Evolutionary conservation across 2,329 filamentous ascomycete genomes (phyloP).

Genomic region (Chrysosporium keratinophilum): DNA sequence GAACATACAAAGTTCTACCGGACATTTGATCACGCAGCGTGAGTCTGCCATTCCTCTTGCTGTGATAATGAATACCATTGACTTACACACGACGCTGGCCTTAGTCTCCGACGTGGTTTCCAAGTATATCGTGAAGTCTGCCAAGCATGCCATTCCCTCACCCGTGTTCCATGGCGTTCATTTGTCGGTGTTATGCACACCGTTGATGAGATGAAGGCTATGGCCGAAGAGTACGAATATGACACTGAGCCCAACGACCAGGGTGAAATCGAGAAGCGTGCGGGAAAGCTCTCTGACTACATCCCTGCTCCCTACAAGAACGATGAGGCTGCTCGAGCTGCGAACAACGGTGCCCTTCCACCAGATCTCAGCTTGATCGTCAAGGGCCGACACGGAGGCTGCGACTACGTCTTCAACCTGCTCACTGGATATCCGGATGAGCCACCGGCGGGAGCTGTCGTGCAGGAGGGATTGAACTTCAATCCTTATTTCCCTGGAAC

Average conservation of each 20-base stretch:
- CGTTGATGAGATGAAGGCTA: slow-evolving; percentile 91
- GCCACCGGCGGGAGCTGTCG: slow-evolving; percentile 74
- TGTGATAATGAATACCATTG: slow-evolving; percentile 3
- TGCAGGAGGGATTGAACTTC: slow-evolving; percentile 92
- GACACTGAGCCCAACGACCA: slow-evolving; percentile 95
- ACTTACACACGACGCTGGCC: not conserved
- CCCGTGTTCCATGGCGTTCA: slow-evolving; percentile 82
- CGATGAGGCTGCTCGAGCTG: slow-evolving; percentile 92
- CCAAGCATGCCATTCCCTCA: slow-evolving; percentile 92
- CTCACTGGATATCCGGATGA: slow-evolving; percentile 97
- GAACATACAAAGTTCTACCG: slow-evolving; percentile 84
- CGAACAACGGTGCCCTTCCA: slow-evolving; percentile 95
- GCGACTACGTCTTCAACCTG: slow-evolving; percentile 96
- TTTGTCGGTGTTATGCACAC: slow-evolving; percentile 88
- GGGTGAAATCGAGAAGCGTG: slow-evolving; percentile 96
- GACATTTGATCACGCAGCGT: slow-evolving; percentile 96
- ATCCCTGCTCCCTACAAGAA: slow-evolving; percentile 94
- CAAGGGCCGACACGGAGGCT: slow-evolving; percentile 95
- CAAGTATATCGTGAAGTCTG: slow-evolving; percentile 99
- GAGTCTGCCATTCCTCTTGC: slow-evolving; percentile 39
- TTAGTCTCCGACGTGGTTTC: slow-evolving; percentile 92
- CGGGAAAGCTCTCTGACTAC: slow-evolving; percentile 97
- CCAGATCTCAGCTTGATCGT: slow-evolving; percentile 95
- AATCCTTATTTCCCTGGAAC: slow-evolving; percentile 99
- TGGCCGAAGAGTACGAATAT: slow-evolving; percentile 98